These are phyloP conservation scores for Capronia coronata DNA, from an alignment of 2,329 filamentous ascomycete genomes.

Conservation along the genomic window DNA sequence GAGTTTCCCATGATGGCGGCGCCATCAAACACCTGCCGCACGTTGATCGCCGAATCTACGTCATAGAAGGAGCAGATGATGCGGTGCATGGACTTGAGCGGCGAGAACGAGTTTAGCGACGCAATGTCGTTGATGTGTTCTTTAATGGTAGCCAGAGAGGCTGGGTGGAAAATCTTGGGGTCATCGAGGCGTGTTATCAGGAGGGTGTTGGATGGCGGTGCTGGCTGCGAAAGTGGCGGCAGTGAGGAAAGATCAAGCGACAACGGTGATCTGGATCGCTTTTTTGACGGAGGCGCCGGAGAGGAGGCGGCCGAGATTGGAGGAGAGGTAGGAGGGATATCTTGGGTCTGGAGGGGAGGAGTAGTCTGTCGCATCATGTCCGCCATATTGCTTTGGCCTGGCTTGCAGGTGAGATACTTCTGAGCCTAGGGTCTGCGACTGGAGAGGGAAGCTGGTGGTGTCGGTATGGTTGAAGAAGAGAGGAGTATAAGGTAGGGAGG, in stretches of 20 bases:
- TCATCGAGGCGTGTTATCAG: constrained; percentile 46
- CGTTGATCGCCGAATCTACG: constrained; percentile 37
- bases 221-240: constrained; percentile 41
- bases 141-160: constrained; percentile 40
- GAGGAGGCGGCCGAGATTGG: constrained; percentile 30
- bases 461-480: neutral
- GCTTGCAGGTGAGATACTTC: neutral
- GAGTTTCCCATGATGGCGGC: constrained; percentile 33
- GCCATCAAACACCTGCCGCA: constrained; percentile 41
- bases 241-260: constrained; percentile 43
- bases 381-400: constrained; percentile 12
- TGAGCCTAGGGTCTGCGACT: neutral
- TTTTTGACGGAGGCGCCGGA: constrained; percentile 29
- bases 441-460: neutral
- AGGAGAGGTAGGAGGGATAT: constrained; percentile 18
- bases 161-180: constrained; percentile 42
- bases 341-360: constrained; percentile 17
- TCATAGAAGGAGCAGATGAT: constrained; percentile 46
- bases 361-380: constrained; percentile 9
- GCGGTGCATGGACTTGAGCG: constrained; percentile 45
- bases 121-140: constrained; percentile 38
- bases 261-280: constrained; percentile 31
- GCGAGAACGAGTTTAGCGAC: constrained; percentile 46
- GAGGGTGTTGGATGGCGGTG: constrained; percentile 46
- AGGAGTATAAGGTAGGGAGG: neutral